phyloP scores from a whole-genome alignment of 345 rosid species.

The Zanthoxylum bungeanum region DNA sequence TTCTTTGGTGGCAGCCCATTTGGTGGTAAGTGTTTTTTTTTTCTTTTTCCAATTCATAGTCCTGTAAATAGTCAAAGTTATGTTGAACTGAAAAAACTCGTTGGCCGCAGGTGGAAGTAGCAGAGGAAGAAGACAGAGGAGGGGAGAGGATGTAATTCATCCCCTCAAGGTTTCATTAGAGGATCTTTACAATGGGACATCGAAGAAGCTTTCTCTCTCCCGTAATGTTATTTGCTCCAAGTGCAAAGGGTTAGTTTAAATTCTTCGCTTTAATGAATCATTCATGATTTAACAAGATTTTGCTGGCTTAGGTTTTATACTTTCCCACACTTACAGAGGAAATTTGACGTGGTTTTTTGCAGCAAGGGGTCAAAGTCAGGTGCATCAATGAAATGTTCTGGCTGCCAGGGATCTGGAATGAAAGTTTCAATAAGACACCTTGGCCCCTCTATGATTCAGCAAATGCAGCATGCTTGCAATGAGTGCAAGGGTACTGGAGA shows the following conservation, averaged over 20 bases:
- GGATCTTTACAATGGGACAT: conserved; percentile 76
- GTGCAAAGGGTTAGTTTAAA: conserved; percentile 72
- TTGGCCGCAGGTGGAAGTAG: conserved; percentile 73
- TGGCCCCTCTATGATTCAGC: conserved; percentile 75
- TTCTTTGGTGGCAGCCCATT: conserved; percentile 80
- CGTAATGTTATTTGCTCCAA: conserved; percentile 73
- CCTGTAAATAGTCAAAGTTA: neutral
- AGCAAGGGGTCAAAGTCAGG: conserved; percentile 81
- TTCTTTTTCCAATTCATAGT: neutral
- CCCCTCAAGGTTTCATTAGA: conserved; percentile 84
- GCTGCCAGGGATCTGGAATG: conserved; percentile 79
- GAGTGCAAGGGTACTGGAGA: conserved; percentile 75
- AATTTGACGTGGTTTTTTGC: conserved; percentile 15
- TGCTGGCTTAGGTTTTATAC: neutral
- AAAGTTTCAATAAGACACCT: conserved; percentile 69
- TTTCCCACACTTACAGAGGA: neutral
- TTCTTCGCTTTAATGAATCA: neutral
- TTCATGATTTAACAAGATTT: neutral
- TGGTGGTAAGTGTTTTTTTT: conserved; percentile 36
- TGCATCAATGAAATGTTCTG: conserved; percentile 59
- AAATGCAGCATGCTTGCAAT: conserved; percentile 79
- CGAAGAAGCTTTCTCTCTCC: conserved; percentile 81
- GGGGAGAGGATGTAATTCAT: conserved; percentile 90
- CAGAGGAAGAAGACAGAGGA: conserved; percentile 82
- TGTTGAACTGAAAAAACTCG: neutral